A percentile compares a stretch with the other conserved stretches of the same genome.
Evolutionary conservation across 495 filamentous ascomycete species (phyloP).

Genomic region (Aspergillus sclerotioniger): DNA sequence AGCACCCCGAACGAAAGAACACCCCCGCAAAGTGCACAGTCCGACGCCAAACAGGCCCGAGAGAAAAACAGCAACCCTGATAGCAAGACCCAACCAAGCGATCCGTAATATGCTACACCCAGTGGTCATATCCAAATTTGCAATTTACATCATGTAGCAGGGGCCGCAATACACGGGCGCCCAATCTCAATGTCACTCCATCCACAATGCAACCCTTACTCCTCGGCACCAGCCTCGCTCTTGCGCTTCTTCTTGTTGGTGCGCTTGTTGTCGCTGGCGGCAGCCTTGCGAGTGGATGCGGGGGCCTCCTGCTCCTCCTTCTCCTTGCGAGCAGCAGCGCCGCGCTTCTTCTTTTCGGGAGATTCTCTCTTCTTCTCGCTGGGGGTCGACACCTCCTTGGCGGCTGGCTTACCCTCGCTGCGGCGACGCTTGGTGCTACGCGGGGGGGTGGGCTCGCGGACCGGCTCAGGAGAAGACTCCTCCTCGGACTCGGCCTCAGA

Average conservation of each 20-base stretch:
- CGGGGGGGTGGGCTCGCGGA: slow-evolving; percentile 55
- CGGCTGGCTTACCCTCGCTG: slow-evolving; percentile 41
- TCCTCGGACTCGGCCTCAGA: slow-evolving; percentile 37
- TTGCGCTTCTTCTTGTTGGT: slow-evolving; percentile 65
- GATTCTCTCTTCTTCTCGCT: slow-evolving; percentile 26
- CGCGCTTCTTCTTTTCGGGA: slow-evolving; percentile 46
- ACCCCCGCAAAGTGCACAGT: neutral
- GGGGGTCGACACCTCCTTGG: slow-evolving; percentile 45
- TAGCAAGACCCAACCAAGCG: neutral
- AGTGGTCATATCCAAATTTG: slow-evolving; percentile 3
- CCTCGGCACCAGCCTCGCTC: slow-evolving; percentile 42
- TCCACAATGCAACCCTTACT: slow-evolving; percentile 20
- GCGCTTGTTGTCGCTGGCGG: slow-evolving; percentile 49
- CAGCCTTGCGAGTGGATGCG: slow-evolving; percentile 53
- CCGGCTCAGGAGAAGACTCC: slow-evolving; percentile 52
- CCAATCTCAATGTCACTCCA: slow-evolving; percentile 3
- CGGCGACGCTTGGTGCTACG: slow-evolving; percentile 49
- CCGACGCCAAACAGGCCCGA: neutral
- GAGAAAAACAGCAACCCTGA: slow-evolving; percentile 8
- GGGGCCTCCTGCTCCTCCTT: slow-evolving; percentile 44
- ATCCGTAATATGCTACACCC: slow-evolving; percentile 5
- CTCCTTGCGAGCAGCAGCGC: slow-evolving; percentile 41
- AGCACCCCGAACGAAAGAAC: neutral
- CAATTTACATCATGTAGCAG: neutral
- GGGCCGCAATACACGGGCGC: too few relatives aligned